Evolutionary conservation across 768 basidiomycete species (phyloP).

Genomic region (Lanmaoa rubissima): DNA sequence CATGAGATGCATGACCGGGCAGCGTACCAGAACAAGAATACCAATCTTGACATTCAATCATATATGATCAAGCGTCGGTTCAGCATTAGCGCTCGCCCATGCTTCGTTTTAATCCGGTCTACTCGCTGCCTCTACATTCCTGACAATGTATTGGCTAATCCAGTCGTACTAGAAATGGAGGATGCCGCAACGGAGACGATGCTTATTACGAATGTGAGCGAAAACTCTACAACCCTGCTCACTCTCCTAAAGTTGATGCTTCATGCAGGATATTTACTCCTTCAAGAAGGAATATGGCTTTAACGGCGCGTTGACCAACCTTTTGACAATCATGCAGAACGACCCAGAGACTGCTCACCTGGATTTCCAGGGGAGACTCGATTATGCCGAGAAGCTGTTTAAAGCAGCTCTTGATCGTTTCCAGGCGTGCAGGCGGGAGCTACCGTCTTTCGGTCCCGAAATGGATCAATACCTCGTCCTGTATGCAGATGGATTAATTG

Average conservation of each 20-base stretch:
- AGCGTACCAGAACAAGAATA: not conserved
- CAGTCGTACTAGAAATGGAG: conserved; percentile 12
- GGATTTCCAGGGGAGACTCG: conserved; percentile 11
- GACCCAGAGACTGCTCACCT: conserved; percentile 9
- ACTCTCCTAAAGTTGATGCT: not conserved
- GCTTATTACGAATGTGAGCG: conserved; percentile 10
- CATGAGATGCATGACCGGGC: conserved; percentile 12
- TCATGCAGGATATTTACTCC: conserved; percentile 12
- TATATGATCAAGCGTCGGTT: conserved; percentile 12
- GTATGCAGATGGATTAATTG: conserved; percentile 10
- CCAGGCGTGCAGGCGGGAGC: not conserved
- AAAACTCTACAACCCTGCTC: not conserved
- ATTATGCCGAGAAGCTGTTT: conserved; percentile 9
- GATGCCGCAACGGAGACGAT: conserved; percentile 5
- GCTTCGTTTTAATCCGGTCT: not conserved
- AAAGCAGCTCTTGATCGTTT: conserved; percentile 2
- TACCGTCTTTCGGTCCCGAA: conserved; percentile 10
- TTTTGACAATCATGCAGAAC: conserved; percentile 9
- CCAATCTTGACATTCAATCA: conserved; percentile 4
- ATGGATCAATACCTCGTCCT: conserved; percentile 6
- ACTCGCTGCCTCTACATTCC: conserved; percentile 4
- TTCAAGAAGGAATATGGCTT: conserved; percentile 16
- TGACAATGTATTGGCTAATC: conserved; percentile 6
- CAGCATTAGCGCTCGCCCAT: not conserved
- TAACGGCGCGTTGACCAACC: conserved; percentile 7